Evolutionary conservation across 2,329 filamentous ascomycete genomes (phyloP).

Genomic region (Nemania abortiva): DNA sequence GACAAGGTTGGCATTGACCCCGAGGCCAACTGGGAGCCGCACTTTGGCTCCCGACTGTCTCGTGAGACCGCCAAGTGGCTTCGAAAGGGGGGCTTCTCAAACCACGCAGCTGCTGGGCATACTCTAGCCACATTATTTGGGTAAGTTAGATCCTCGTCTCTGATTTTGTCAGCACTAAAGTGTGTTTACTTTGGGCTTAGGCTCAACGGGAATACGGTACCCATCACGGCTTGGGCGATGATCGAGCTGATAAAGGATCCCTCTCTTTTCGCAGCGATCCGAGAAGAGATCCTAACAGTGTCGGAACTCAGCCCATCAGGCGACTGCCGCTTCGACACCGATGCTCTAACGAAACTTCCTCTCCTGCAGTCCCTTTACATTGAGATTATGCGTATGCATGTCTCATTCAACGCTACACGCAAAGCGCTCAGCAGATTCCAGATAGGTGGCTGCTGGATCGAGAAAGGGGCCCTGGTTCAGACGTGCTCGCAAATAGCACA

Average conservation of each 20-base stretch:
- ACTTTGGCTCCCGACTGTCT: constrained; percentile 44
- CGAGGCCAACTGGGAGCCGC: constrained; percentile 47
- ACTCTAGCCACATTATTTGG: constrained; percentile 21
- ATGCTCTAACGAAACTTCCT: constrained; percentile 36
- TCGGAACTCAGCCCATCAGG: not conserved
- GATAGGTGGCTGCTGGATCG: not conserved
- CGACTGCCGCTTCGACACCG: constrained; percentile 36
- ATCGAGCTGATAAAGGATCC: constrained; percentile 48
- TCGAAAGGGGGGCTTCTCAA: constrained; percentile 36
- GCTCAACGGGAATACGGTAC: constrained; percentile 49
- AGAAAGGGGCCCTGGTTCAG: constrained; percentile 19
- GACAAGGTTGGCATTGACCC: constrained; percentile 39
- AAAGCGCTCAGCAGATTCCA: constrained; percentile 34
- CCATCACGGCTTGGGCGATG: constrained; percentile 48
- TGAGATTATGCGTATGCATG: constrained; percentile 43
- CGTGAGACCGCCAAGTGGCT: constrained; percentile 43
- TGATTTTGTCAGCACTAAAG: not conserved
- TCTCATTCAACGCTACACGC: constrained; percentile 40
- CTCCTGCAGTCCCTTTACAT: constrained; percentile 44
- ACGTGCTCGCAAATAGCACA: constrained; percentile 37
- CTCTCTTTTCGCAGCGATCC: constrained; percentile 39
- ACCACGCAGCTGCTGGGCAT: constrained; percentile 13
- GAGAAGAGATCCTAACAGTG: constrained; percentile 38
- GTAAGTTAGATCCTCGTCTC: constrained; percentile 15
- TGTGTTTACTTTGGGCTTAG: constrained; percentile 19